Base-by-base conservation (phyloP, 192 early-diverging fungal species). In the Coemansia sp. region DNA sequence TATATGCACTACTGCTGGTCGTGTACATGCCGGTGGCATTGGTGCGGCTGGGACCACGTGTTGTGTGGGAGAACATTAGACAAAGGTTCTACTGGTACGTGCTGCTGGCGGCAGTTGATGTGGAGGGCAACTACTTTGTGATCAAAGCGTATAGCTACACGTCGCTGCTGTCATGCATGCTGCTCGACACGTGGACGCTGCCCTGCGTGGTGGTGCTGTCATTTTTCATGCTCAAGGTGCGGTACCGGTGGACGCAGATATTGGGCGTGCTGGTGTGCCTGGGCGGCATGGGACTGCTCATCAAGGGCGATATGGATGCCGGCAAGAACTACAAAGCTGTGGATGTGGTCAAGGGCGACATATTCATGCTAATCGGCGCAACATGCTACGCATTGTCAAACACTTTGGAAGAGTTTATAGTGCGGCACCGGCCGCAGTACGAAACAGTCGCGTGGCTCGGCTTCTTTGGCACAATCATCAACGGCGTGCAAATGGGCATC, bases 61-160 rank as follows among this genome's bases (percentile, higher is more conserved):
- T 58, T 39, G 62, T 82, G 43, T 74, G 72, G 78, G 23, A 50
- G 29, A 77, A 78, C 64, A 69, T 84, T 29, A 53, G 45, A 52
- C 59, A 55, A 24, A 68, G 82, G n/a, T 74, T 59, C 49, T 71
- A 68, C 66, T 78, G 79, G 78, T 84, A 84, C 62, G 51, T 90
- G n/a, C 66, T 83, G 4, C 66, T 93, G 58, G 85, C 85, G n/a
- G 47, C 85, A 18, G 85, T 88, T 1, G 91, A 93, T 70, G 89
- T 93, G 2, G 89, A 93, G 69, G 91, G 88, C 66, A 93, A 93
- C 60, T 93, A 88, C 62, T 89, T 93, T 81, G 85, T 88, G 13
- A 86, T 91, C 57, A 91, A 90, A 76, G 86, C 89, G 8, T 93
- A 84, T 59, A 76, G 70, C 61, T 91, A 91, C 65, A 93, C 91